A percentile compares a stretch with the other conserved stretches of the same genome.
These are phyloP conservation scores for Aspergillus egyptiacus DNA, from an alignment of 495 filamentous ascomycete species.

Conservation along the genomic window DNA sequence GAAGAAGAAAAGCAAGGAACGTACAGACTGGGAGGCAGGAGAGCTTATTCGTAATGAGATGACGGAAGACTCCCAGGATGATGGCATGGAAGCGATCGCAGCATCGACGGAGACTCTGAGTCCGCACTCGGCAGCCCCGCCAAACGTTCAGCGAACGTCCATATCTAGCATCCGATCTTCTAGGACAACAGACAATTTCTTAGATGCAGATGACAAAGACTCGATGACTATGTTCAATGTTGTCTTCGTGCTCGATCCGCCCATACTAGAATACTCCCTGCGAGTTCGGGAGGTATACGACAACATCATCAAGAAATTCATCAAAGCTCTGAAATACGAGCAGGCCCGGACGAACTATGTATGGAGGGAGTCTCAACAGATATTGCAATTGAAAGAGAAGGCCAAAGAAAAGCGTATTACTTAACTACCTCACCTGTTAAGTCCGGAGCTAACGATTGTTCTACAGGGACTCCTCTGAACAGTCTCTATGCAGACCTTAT, in stretches of 20 bases:
- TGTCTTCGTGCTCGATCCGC: constrained; percentile 82
- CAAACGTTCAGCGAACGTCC: constrained; percentile 33
- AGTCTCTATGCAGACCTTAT: constrained; percentile 57
- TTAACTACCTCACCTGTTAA: neutral
- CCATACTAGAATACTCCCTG: constrained; percentile 66
- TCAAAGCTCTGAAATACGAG: constrained; percentile 83
- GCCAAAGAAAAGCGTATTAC: constrained; percentile 66
- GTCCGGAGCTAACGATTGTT: constrained; percentile 3
- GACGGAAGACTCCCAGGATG: constrained; percentile 32
- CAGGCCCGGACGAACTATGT: constrained; percentile 85
- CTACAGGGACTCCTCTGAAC: constrained; percentile 32
- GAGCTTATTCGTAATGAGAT: constrained; percentile 39
- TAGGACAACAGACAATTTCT: constrained; percentile 27
- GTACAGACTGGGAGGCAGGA: constrained; percentile 35
- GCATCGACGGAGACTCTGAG: constrained; percentile 34
- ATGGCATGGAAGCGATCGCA: constrained; percentile 16
- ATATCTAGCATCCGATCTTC: constrained; percentile 34
- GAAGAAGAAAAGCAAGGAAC: constrained; percentile 52
- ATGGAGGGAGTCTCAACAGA: constrained; percentile 75
- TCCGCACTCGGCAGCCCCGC: constrained; percentile 23
- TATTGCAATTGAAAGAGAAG: constrained; percentile 70
- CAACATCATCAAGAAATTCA: constrained; percentile 82
- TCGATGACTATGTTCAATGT: constrained; percentile 96
- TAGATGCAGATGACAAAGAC: constrained; percentile 51
- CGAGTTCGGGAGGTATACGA: constrained; percentile 75